Evolutionary conservation across 768 basidiomycete species (phyloP), one percentile per base, ranked within the genome.

Genomic region (Tylopilus rubrobrunneus): DNA sequence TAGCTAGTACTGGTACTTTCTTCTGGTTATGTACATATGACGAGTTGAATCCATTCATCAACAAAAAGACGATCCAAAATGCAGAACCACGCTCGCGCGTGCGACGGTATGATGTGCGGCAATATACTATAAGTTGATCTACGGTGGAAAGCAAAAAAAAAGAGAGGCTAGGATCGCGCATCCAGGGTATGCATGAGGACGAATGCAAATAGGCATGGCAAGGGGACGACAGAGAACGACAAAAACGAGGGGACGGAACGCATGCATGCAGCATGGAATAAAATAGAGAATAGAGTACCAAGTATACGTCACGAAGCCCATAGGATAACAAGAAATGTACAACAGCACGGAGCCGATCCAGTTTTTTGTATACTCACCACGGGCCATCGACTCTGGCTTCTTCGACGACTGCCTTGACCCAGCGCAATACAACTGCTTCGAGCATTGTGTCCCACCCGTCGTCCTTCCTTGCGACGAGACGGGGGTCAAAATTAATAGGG

Each of bases 401-500:
- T 36, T 82, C 79, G 4, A 90, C 79, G 7, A 85, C 84, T 28
- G 78, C 82, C 23, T 76, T 73, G 51, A 85, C 75, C 92, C 92
- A 95, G 34, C 76, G 72, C 40, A 80, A 45, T 11, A 92, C 70
- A 0, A 82, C 77, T 21, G 62, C 62, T 65, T 87, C 83, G 6
- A 96, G 74, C 87, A 92, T 90, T 25, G 73, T 73, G 52, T 91
- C 85, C 92, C 92, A 96, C 0, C 87, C 90, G 0, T 79, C 76
- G 11, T 87, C 91, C 52, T 77, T 82, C 53, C 82, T 76, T 28
- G 91, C 92, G 3, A 94, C 81, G 3, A 83, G 67, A 43, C 80
- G 79, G 0, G 89, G 82, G 62, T 94, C 90, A 57, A 96, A 94
- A 5, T 76, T 51, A 29, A 89, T 68, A 0, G 80, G 73, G 0